A percentile compares a stretch with the other conserved stretches of the same genome.
phyloP scores from a whole-genome alignment of 2,329 filamentous ascomycete species.

The Monilinia polystroma region DNA sequence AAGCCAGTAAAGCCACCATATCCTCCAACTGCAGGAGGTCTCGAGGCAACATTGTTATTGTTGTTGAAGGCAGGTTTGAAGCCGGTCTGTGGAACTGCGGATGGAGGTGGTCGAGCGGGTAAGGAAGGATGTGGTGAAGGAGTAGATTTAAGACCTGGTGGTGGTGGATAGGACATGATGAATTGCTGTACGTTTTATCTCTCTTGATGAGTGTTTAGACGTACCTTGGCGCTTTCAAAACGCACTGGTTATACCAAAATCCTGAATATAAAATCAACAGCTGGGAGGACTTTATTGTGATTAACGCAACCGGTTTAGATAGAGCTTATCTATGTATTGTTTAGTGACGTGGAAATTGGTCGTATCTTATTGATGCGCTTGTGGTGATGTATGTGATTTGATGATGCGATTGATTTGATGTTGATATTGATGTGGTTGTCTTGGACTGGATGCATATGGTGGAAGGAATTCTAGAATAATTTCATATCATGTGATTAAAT shows the following conservation, averaged over 20 bases:
- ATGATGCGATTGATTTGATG: not conserved
- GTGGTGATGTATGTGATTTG: not conserved
- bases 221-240: constrained; percentile 41
- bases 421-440: not conserved
- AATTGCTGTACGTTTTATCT: constrained; percentile 45
- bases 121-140: constrained; percentile 60
- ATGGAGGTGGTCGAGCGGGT: constrained; percentile 72
- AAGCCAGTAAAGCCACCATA: constrained; percentile 52
- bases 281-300: not conserved
- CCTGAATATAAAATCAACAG: not conserved
- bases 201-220: constrained; percentile 38
- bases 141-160: constrained; percentile 66
- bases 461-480: constrained; percentile 6
- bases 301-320: not conserved
- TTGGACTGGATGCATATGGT: not conserved
- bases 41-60: constrained; percentile 30
- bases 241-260: constrained; percentile 28
- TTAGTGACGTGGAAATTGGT: not conserved
- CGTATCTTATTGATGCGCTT: not conserved
- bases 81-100: constrained; percentile 37
- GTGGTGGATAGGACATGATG: constrained; percentile 84
- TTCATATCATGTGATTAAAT: not conserved
- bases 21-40: constrained; percentile 31
- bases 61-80: constrained; percentile 34
- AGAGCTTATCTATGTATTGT: not conserved